Evolutionary conservation across 2,329 filamentous ascomycete genomes (phyloP).

Genomic region (Penicillium sp.): DNA sequence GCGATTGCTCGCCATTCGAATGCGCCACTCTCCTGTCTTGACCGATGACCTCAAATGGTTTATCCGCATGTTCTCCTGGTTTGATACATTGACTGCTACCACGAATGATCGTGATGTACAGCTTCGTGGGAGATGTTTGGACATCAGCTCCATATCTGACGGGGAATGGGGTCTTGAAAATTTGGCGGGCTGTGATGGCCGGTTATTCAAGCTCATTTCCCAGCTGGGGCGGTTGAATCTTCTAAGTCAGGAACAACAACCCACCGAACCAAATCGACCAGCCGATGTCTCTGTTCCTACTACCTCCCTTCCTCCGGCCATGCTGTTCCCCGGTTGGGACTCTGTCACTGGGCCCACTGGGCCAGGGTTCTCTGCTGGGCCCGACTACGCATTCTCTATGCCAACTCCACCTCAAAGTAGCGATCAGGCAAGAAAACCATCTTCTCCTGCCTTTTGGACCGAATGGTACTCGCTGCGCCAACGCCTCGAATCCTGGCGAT

Average conservation of each 20-base stretch:
- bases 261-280: slow-evolving; percentile 23
- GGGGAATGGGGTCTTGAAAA: slow-evolving; percentile 78
- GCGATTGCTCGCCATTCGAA: slow-evolving; percentile 78
- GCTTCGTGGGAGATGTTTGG: slow-evolving; percentile 63
- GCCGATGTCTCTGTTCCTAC: slow-evolving; percentile 26
- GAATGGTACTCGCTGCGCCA: slow-evolving; percentile 82
- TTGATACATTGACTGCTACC: slow-evolving; percentile 87
- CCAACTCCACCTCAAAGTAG: slow-evolving; percentile 26
- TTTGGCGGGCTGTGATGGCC: slow-evolving; percentile 80
- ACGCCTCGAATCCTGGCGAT: slow-evolving; percentile 78
- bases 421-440: slow-evolving; percentile 19
- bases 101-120: slow-evolving; percentile 91
- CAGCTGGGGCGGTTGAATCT: slow-evolving; percentile 82
- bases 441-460: slow-evolving; percentile 64
- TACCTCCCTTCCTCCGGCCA: slow-evolving; percentile 34
- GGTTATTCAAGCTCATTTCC: slow-evolving; percentile 82
- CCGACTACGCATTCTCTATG: slow-evolving; percentile 31
- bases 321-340: slow-evolving; percentile 30
- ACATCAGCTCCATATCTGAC: slow-evolving; percentile 63
- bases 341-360: slow-evolving; percentile 16
- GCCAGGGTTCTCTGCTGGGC: slow-evolving; percentile 39
- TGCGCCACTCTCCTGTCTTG: slow-evolving; percentile 58
- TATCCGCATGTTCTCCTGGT: slow-evolving; percentile 89
- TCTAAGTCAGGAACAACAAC: slow-evolving; percentile 66
- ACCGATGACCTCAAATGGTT: slow-evolving; percentile 77